Percentiles rank a stretch among this genome's conserved stretches.
phyloP scores from a whole-genome alignment of 2,329 filamentous ascomycete species.

The Fusarium euwallaceae region DNA sequence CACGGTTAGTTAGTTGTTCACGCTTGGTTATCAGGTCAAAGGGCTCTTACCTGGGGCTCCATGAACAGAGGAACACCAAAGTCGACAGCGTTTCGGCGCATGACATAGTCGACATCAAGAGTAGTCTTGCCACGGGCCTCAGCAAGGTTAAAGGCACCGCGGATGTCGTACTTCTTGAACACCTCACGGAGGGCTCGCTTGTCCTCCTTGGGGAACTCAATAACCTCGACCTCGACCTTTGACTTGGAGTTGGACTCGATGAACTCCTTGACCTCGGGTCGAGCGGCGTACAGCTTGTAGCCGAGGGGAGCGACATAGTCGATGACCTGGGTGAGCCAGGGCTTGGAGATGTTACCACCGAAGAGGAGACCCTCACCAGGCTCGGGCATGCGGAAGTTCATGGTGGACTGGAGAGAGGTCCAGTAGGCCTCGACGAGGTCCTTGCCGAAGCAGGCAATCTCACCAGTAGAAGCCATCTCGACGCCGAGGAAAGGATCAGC shows the following conservation, averaged over 20 bases:
- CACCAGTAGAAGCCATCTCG: slow-evolving; percentile 96
- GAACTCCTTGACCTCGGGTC: slow-evolving; percentile 83
- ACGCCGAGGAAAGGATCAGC: slow-evolving; percentile 98
- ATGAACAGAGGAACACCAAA: slow-evolving; percentile 98
- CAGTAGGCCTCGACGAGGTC: slow-evolving; percentile 97
- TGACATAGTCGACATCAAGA: slow-evolving; percentile 95
- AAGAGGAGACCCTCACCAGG: slow-evolving; percentile 96
- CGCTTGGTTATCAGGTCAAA: not conserved
- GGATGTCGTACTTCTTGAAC: slow-evolving; percentile 96
- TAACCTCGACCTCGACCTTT: slow-evolving; percentile 82
- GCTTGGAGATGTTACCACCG: slow-evolving; percentile 82
- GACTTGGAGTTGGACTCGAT: slow-evolving; percentile 79
- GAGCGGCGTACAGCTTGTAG: slow-evolving; percentile 94
- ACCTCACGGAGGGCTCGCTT: slow-evolving; percentile 95
- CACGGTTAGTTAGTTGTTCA: slow-evolving; percentile 47
- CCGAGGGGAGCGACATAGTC: slow-evolving; percentile 89
- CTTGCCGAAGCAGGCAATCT: slow-evolving; percentile 99
- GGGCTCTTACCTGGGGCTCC: slow-evolving; percentile 87
- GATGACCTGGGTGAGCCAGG: slow-evolving; percentile 82
- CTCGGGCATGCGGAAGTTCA: slow-evolving; percentile 98
- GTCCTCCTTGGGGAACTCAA: slow-evolving; percentile 96
- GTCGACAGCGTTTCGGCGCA: slow-evolving; percentile 97
- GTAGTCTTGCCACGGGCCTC: slow-evolving; percentile 85
- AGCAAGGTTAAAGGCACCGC: slow-evolving; percentile 95
- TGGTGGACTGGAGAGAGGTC: slow-evolving; percentile 94